Evolutionary conservation across 148 eudicot species (phyloP), one percentile per base, ranked within the genome.

Genomic region (Polygonum maritimum): DNA sequence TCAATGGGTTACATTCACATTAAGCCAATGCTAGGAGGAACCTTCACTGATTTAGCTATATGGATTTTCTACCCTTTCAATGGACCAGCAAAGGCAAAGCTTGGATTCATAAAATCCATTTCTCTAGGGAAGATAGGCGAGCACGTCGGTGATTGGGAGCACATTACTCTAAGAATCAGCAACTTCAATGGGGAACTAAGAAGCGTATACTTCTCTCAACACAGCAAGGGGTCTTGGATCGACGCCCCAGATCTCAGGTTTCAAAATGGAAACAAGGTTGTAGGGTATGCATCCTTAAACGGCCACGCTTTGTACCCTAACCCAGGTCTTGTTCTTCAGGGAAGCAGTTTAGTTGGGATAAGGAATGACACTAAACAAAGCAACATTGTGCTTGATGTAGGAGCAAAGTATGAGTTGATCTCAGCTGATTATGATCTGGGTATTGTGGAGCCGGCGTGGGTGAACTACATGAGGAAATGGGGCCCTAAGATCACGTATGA

Each of bases 61-160:
- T 85, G 87, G 83, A 1, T 78, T 4, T 85, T 80, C 21, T 85
- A 80, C 75, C 87, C 87, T 15, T 85, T 80, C 76, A 85, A 85
- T 45, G 85, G 87, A 2, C 76, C 78, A 19, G 78, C 85, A 19
- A 78, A 51, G 12, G 83, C 78, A 7, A 85, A 85, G 38, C 71
- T 85, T 26, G 81, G 81, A 4, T 8, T 82, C 31, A 39, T 82
- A 0, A 82, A 49, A 69, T 69, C 74, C 76, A 41, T 85, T 5
- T 77, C 87, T 8, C 62, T 82, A 48, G 85, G 85, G 10, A 74
- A 76, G 38, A 80, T 85, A 10, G 85, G 85, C 5, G 85, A 85
- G 48, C 87, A 85, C 40, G 82, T 85, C 0, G 76, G 81, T 2
- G 87, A 85, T 44, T 85, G 87, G 85, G 87, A 82, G 75, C 87